Conservation (phyloP, 1,139 yeast species). For the Protomyces arabidopsidicola region DNA sequence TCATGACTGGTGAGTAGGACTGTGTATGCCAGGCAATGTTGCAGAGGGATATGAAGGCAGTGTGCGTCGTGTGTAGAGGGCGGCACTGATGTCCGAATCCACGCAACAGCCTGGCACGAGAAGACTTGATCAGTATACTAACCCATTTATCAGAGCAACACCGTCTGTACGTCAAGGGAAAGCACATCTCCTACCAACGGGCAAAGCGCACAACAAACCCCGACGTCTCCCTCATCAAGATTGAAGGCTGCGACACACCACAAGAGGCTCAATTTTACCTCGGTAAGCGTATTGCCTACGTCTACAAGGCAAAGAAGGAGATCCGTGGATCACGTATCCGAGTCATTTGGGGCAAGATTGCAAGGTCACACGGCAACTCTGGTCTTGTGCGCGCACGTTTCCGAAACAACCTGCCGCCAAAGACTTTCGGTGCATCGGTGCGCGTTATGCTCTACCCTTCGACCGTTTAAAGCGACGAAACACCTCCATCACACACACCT, state of each 20-base stretch:
- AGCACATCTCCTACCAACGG: slow-evolving; percentile 99
- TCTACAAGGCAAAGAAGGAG: slow-evolving; percentile 98
- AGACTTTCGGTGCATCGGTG: slow-evolving; percentile 99
- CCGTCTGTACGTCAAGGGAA: slow-evolving; percentile 98
- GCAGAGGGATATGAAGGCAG: background rate
- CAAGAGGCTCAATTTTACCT: slow-evolving; percentile 98
- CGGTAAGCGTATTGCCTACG: slow-evolving; percentile 99
- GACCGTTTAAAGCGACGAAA: slow-evolving; percentile 67
- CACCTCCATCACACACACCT: background rate
- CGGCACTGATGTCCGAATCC: too few species aligned
- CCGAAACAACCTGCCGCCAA: slow-evolving; percentile 98
- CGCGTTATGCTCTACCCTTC: slow-evolving; percentile 97
- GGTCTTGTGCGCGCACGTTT: slow-evolving; percentile 98
- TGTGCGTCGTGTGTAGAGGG: background rate
- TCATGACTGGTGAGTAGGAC: background rate
- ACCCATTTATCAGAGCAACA: slow-evolving; percentile 12
- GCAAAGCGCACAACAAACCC: slow-evolving; percentile 98
- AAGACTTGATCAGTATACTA: background rate
- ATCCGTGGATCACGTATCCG: slow-evolving; percentile 98
- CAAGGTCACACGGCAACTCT: slow-evolving; percentile 98
- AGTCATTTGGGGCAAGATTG: slow-evolving; percentile 96
- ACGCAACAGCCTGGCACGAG: background rate
- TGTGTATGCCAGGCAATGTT: background rate
- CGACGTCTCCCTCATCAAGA: slow-evolving; percentile 90
- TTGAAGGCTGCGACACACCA: slow-evolving; percentile 84